phyloP scores from a whole-genome alignment of 495 filamentous ascomycete species.

The Xanthoparmelia taractica region DNA sequence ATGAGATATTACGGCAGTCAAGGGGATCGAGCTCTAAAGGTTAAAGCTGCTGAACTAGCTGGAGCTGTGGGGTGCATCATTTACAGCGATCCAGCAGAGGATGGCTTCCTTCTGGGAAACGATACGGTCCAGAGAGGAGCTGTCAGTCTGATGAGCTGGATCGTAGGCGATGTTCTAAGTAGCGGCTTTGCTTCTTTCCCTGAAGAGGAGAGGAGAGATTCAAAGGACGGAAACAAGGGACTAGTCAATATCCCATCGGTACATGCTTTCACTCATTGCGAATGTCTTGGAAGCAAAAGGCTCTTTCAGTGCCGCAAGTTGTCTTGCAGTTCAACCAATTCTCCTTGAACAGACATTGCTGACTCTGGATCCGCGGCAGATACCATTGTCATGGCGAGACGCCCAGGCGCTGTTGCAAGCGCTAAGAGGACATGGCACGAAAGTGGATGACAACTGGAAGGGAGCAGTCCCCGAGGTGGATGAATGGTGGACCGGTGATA shows the following conservation, averaged over 20 bases:
- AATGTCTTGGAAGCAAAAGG: neutral
- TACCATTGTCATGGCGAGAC: slow-evolving; percentile 83
- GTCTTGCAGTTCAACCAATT: neutral
- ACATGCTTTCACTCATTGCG: neutral
- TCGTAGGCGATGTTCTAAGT: slow-evolving; percentile 80
- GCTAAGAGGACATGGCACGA: slow-evolving; percentile 67
- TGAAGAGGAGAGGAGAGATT: slow-evolving; percentile 51
- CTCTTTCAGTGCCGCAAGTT: neutral
- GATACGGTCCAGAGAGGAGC: slow-evolving; percentile 75
- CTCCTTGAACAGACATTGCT: neutral
- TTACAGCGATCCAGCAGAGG: slow-evolving; percentile 80
- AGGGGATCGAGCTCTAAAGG: slow-evolving; percentile 64
- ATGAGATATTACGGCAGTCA: slow-evolving; percentile 74
- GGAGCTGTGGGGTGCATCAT: slow-evolving; percentile 84
- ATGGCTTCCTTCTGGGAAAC: slow-evolving; percentile 68
- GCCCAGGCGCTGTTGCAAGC: slow-evolving; percentile 70
- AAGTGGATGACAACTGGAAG: slow-evolving; percentile 64
- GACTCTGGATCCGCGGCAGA: slow-evolving; percentile 27
- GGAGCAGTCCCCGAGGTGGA: slow-evolving; percentile 63
- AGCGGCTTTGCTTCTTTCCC: slow-evolving; percentile 77
- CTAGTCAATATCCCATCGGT: slow-evolving; percentile 71
- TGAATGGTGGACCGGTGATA: slow-evolving; percentile 78
- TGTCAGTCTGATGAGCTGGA: slow-evolving; percentile 76
- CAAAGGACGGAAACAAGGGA: slow-evolving; percentile 61
- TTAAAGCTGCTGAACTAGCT: slow-evolving; percentile 79